These are phyloP conservation scores for Clavispora vitiphila DNA, from an alignment of 805 yeast species.

Conservation along the genomic window DNA sequence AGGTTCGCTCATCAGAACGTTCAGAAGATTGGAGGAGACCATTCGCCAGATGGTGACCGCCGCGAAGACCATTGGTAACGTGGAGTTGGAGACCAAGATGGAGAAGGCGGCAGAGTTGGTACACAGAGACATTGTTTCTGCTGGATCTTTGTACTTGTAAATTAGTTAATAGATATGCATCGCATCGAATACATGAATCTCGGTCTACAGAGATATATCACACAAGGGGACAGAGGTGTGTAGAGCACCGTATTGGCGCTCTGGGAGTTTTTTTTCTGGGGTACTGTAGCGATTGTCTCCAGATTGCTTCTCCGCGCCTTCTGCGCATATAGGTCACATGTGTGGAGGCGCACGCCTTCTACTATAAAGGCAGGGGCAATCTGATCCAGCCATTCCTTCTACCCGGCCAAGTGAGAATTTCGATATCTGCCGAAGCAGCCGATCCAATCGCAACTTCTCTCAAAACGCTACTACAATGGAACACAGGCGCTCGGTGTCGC, in stretches of 20 bases:
- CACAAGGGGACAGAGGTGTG: too few species aligned
- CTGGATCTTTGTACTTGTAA: slow-evolving; percentile 81
- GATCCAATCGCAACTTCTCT: too few species aligned
- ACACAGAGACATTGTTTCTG: slow-evolving; percentile 94
- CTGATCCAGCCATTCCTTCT: not conserved
- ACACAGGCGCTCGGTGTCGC: not conserved
- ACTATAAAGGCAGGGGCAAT: not conserved
- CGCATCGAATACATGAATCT: not conserved
- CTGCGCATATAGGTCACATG: slow-evolving; percentile 1
- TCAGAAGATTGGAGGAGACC: slow-evolving; percentile 90
- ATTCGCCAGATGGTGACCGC: slow-evolving; percentile 86
- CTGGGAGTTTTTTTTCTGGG: too few species aligned
- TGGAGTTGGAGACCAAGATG: slow-evolving; percentile 82
- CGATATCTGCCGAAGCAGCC: too few species aligned
- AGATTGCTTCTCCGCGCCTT: not conserved
- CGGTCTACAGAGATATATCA: too few species aligned
- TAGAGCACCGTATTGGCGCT: too few species aligned
- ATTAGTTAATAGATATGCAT: not conserved
- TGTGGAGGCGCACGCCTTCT: not conserved
- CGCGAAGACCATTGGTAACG: slow-evolving; percentile 91
- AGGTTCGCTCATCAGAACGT: slow-evolving; percentile 92
- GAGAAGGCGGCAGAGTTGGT: slow-evolving; percentile 77
- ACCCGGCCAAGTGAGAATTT: too few species aligned
- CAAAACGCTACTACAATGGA: slow-evolving; percentile 12
- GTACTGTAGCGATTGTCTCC: too few species aligned